Conservation (phyloP, 176 grass and related monocot genomes). For the Elaeis guineensis region DNA sequence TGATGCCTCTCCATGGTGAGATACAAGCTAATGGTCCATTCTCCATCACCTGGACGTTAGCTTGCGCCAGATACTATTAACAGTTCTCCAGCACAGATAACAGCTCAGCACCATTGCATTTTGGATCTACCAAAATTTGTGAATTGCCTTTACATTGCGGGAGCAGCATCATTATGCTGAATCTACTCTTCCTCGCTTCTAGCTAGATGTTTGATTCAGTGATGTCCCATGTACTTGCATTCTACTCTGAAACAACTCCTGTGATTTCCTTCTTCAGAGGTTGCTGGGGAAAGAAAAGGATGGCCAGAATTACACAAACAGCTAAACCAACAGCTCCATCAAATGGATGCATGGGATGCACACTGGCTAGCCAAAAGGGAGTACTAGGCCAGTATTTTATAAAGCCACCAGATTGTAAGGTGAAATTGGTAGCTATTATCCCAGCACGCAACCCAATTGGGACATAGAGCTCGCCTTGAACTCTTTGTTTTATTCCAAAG, state of each 20-base stretch:
- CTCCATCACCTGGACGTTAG: too few species aligned
- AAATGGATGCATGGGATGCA: slow-evolving; percentile 65
- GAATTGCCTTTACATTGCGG: too few species aligned
- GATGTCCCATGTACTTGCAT: not conserved
- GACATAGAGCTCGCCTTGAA: slow-evolving; percentile 53
- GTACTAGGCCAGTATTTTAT: slow-evolving; percentile 43
- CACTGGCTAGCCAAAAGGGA: slow-evolving; percentile 60
- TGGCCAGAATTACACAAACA: slow-evolving; percentile 55
- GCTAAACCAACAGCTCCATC: slow-evolving; percentile 62
- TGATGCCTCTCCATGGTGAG: too few species aligned
- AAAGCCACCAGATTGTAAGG: slow-evolving; percentile 48
- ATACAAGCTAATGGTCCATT: too few species aligned
- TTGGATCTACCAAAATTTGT: too few species aligned
- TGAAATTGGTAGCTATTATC: slow-evolving; percentile 75
- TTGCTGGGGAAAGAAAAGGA: slow-evolving; percentile 68
- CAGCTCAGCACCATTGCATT: too few species aligned
- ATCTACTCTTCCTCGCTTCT: too few species aligned
- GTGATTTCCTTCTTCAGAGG: slow-evolving; percentile 24
- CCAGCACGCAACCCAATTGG: slow-evolving; percentile 78
- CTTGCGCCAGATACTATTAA: too few species aligned
- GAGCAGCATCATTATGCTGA: too few species aligned
- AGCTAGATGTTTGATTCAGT: too few species aligned
- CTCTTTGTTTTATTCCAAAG: slow-evolving; percentile 83
- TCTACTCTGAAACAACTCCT: not conserved
- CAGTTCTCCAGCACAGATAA: too few species aligned